phyloP scores from a whole-genome alignment of 345 rosid species.

The Eucalyptus cladocalyx region DNA sequence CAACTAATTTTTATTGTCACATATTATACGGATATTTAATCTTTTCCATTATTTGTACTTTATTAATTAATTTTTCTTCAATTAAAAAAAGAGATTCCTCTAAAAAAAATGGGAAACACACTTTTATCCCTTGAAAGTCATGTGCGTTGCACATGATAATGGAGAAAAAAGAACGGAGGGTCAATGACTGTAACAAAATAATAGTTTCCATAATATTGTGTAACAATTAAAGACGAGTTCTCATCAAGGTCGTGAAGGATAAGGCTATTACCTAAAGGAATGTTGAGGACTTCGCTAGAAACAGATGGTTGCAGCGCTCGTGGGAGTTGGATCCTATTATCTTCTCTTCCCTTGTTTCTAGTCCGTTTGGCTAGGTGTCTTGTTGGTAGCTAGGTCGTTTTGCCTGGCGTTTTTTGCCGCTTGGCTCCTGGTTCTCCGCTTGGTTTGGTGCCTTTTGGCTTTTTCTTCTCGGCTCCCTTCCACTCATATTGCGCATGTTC shows the following conservation, averaged over 20 bases:
- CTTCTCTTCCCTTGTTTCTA: no score
- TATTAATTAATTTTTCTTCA: not conserved
- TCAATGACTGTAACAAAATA: not conserved
- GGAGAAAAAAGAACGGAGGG: not conserved
- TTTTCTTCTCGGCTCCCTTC: no score
- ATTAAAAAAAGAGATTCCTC: not conserved
- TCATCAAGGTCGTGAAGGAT: no score
- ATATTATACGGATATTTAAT: not conserved
- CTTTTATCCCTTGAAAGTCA: not conserved
- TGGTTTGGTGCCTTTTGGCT: no score
- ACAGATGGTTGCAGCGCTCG: rapidly evolving
- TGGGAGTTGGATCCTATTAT: no score
- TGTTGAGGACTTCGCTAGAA: no score
- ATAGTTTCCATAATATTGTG: not conserved
- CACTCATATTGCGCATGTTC: no score
- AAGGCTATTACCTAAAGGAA: no score
- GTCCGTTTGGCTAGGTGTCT: no score
- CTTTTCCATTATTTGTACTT: not conserved
- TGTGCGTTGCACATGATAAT: not conserved
- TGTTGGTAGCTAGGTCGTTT: no score
- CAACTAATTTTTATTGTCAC: not conserved
- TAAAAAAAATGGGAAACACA: not conserved
- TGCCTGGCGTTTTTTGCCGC: no score
- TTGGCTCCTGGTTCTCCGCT: no score
- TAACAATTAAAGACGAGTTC: not conserved